Base-by-base conservation (phyloP, 495 filamentous ascomycete species). In the Podospora pseudopauciseta region DNA sequence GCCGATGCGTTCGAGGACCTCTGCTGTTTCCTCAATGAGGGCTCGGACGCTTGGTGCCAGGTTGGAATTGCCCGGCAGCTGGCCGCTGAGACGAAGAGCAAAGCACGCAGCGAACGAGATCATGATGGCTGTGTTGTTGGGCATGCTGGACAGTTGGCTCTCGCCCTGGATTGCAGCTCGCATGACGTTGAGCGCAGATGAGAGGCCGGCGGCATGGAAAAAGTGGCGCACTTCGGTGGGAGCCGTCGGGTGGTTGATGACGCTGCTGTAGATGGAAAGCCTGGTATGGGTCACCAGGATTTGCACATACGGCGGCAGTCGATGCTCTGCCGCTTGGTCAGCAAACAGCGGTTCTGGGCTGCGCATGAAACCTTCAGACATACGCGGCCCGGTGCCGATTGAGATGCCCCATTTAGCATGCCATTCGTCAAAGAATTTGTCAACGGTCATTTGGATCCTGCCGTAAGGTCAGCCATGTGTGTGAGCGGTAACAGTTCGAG, bases 101-200 rank as follows among this genome's bases (percentile, higher is more conserved):
- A 90, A 89, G 71, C 89, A 90, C 19, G 89, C 89, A 1, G 89
- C 89, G 65, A 90, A 92, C 4, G 89, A 89, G 26, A 91, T 90
- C 89, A 91, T 91, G 70, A 91, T 91, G 54, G 88, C 87, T 0
- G 89, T 91, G 68, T 92, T 91, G 78, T 91, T 92, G 4, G 89
- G 89, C 89, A 92, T 91, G 11, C 89, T 90, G 53, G 88, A 87
- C 4, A 92, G 82, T 67, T 87, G 84, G 2, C 81, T 79, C 75
- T 92, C 89, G 5, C 89, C 89, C 76, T 90, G 89, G 16, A 90
- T 89, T 16, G 89, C 88, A 3, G 88, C 86, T 63, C 89, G 84
- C 77, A 92, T 85, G n/a, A 92, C 89, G 74, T 90, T 90, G 19
- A 92, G 72, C 1, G 89, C 87, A 0, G 89, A 88, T 0, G 89